A percentile compares a stretch with the other conserved stretches of the same genome.
These are phyloP conservation scores for Allium cepa DNA, from an alignment of 106 monocot genomes.

Conservation along the genomic window DNA sequence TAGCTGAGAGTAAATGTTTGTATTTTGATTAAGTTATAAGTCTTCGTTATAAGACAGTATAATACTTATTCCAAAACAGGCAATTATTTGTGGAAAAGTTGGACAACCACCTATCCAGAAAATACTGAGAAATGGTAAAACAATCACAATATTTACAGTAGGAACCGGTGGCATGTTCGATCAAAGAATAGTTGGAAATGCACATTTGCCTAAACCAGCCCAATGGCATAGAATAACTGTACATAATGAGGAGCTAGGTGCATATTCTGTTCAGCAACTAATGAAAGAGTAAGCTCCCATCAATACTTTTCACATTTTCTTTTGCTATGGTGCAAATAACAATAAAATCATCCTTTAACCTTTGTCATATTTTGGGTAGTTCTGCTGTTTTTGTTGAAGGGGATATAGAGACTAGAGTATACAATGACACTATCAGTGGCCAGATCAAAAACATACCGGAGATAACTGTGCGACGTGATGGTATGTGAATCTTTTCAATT, in stretches of 20 bases:
- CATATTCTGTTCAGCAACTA: conserved; percentile 84
- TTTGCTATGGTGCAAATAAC: not conserved
- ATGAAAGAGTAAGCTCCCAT: conserved; percentile 60
- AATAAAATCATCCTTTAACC: too few species aligned
- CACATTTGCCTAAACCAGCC: conserved; percentile 69
- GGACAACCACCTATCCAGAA: conserved; percentile 88
- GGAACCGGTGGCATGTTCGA: conserved; percentile 99
- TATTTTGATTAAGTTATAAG: too few species aligned
- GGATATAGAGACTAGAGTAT: conserved; percentile 97
- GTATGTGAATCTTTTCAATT: conserved; percentile 31
- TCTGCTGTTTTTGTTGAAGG: conserved; percentile 92
- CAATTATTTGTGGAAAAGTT: conserved; percentile 91
- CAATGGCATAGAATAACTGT: conserved; percentile 94
- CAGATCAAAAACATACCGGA: conserved; percentile 87
- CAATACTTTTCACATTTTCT: not conserved
- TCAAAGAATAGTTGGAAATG: conserved; percentile 61
- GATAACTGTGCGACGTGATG: conserved; percentile 86
- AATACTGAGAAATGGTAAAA: conserved; percentile 77
- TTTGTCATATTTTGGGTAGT: conserved; percentile 27
- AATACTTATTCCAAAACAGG: conserved; percentile 22
- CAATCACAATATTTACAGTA: conserved; percentile 90
- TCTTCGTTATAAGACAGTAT: too few species aligned
- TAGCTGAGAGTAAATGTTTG: too few species aligned
- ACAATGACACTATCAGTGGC: conserved; percentile 88
- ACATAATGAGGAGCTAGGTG: conserved; percentile 74